These are phyloP conservation scores for Hirschfeldia incana DNA, from an alignment of 345 rosid genomes.

Conservation along the genomic window DNA sequence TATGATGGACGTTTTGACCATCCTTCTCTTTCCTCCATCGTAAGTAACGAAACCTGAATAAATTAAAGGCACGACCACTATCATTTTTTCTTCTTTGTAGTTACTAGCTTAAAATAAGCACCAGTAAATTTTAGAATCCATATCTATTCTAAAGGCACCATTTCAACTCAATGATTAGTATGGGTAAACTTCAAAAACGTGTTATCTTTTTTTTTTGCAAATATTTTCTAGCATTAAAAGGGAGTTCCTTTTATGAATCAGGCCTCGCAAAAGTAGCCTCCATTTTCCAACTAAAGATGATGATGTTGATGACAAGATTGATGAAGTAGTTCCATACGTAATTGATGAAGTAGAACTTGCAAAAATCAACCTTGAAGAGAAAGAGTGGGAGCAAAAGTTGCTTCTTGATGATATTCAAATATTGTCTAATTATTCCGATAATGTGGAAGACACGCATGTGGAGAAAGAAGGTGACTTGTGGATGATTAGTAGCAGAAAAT, in stretches of 20 bases:
- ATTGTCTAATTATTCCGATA: slow-evolving; percentile 56
- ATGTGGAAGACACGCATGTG: slow-evolving; percentile 50
- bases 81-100: slow-evolving; percentile 4
- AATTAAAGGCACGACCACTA: not conserved
- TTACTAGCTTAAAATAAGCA: slow-evolving; percentile 4
- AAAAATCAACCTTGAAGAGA: slow-evolving; percentile 74
- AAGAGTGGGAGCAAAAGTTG: slow-evolving; percentile 70
- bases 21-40: slow-evolving; percentile 98
- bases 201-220: not conserved
- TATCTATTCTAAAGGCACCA: not conserved
- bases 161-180: not conserved
- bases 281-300: slow-evolving; percentile 87
- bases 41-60: slow-evolving; percentile 42
- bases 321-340: slow-evolving; percentile 94
- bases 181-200: slow-evolving; percentile 5
- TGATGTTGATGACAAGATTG: slow-evolving; percentile 94
- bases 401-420: slow-evolving; percentile 75
- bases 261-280: slow-evolving; percentile 91
- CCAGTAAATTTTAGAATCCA: not conserved
- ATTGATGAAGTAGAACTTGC: slow-evolving; percentile 98
- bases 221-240: not conserved
- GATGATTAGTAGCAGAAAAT: slow-evolving; percentile 49
- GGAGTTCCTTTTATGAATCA: slow-evolving; percentile 39
- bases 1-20: slow-evolving; percentile 92
- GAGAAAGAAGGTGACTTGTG: slow-evolving; percentile 45